Conservation (phyloP, 2,329 filamentous ascomycete genomes). For the Dactylellina sp. region DNA sequence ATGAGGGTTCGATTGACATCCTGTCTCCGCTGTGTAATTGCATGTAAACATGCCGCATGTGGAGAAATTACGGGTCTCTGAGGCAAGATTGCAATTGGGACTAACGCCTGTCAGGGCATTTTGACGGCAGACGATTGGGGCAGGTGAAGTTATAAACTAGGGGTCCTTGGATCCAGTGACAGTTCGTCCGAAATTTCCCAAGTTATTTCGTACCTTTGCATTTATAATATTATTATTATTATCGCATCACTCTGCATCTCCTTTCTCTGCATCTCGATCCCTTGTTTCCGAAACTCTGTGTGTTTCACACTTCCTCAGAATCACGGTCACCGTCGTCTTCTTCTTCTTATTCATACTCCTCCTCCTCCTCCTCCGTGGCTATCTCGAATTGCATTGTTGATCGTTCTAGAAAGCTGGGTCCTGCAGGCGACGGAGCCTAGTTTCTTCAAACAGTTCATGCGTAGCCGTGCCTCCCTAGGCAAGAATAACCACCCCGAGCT, state of each 20-base stretch:
- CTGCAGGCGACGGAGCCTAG: constrained; percentile 39
- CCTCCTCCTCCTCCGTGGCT: too few relatives aligned
- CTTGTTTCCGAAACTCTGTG: background rate
- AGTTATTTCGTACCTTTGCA: too few relatives aligned
- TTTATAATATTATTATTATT: constrained; percentile 2
- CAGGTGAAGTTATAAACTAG: constrained; percentile 18
- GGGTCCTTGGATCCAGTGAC: constrained; percentile 8
- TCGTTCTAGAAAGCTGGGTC: constrained; percentile 11
- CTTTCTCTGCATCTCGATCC: background rate
- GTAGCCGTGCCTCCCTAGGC: constrained; percentile 14
- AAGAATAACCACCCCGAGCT: constrained; percentile 36
- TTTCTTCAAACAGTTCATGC: constrained; percentile 8
- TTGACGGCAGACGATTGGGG: constrained; percentile 22
- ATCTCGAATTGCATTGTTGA: background rate
- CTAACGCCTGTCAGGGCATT: constrained; percentile 44
- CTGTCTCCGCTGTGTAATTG: background rate
- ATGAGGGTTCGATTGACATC: constrained; percentile 21
- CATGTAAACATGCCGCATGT: constrained; percentile 54
- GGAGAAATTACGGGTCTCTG: constrained; percentile 35
- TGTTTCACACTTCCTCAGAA: background rate
- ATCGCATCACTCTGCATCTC: background rate
- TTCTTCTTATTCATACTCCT: background rate
- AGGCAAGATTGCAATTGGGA: constrained; percentile 26
- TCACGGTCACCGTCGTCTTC: background rate
- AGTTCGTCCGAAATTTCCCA: constrained; percentile 41